Base-by-base conservation (phyloP, 148 eudicot species). In the Camellia japonica region DNA sequence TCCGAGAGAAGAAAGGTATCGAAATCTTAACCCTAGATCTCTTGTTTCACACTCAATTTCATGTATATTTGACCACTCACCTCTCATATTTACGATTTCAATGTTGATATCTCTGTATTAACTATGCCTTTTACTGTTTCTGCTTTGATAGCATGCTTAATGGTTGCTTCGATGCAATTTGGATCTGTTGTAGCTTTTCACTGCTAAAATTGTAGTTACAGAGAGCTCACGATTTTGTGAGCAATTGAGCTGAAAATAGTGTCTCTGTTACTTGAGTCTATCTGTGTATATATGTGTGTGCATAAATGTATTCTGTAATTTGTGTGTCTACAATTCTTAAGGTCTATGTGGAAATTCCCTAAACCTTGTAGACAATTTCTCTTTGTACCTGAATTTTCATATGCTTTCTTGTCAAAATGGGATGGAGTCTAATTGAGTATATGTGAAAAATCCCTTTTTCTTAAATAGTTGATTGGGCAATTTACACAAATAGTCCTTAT, bases 1-100 rank as follows among this genome's bases (percentile, higher is more conserved):
- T 76, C 70, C 58, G 5, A 23, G 14, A 63, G 58, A 63, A 47
- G 70, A 18, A 51, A 76, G 79, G 79, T 76, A 62, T 46, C 3
- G 15, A 44, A 20, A 7, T 9, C 13, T 44, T 51, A 77, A 42
- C 20, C 71, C 62, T 65, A 66, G 59, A 23, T 51, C 71, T 77
- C 49, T 51, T 52, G 11, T 51, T 65, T 6, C 70, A 30, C 7
- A 15, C 44, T 13, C 47, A 11, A 14, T n/a, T 23, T 15, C 23
- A 3, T 30, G 41, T 49, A 8, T 12, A 18, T 77, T 1, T 77
- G 49, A 14, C 3, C 44, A 2, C 49, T 66, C 30, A 16, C 46
- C 70, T 49, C 20, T 63, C 55, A 15, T 61, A 1, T 51, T 52
- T 51, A 7, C 30, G 68, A 19, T 51, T 77, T 64, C 79, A 64